These are phyloP conservation scores for Echium plantagineum DNA, from an alignment of 257 asterid species.

Conservation along the genomic window DNA sequence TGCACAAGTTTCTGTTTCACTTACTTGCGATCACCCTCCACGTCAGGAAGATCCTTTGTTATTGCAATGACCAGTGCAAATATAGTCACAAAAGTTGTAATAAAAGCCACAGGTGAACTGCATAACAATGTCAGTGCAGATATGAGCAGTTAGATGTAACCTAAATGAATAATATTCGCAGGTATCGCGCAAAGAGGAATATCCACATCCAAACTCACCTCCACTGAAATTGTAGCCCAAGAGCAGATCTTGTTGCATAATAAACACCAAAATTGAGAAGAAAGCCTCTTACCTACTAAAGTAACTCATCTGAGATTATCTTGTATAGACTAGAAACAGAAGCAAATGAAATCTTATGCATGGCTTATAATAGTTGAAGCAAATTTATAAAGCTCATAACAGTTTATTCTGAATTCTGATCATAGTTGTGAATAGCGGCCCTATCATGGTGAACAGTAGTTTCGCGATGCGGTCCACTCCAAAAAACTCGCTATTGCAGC, in stretches of 20 bases:
- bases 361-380: background rate
- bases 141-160: background rate
- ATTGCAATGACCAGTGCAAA: slow-evolving; percentile 97
- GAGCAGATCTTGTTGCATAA: slow-evolving; percentile 96
- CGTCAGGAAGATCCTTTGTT: slow-evolving; percentile 97
- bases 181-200: background rate
- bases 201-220: slow-evolving; percentile 36
- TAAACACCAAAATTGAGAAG: slow-evolving; percentile 93
- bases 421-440: too few species aligned
- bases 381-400: too few species aligned
- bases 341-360: slow-evolving; percentile 3
- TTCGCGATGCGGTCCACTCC: too few species aligned
- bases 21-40: slow-evolving; percentile 99
- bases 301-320: background rate
- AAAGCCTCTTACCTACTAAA: slow-evolving; percentile 76
- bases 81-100: slow-evolving; percentile 81
- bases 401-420: background rate
- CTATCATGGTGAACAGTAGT: too few species aligned
- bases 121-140: slow-evolving; percentile 9
- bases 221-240: slow-evolving; percentile 82
- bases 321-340: background rate
- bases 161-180: background rate
- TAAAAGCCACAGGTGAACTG: slow-evolving; percentile 98
- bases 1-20: slow-evolving; percentile 19
- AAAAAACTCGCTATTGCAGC: too few species aligned